These are phyloP conservation scores for Fraxinus albicans DNA, from an alignment of 305 asterid species.

Conservation along the genomic window DNA sequence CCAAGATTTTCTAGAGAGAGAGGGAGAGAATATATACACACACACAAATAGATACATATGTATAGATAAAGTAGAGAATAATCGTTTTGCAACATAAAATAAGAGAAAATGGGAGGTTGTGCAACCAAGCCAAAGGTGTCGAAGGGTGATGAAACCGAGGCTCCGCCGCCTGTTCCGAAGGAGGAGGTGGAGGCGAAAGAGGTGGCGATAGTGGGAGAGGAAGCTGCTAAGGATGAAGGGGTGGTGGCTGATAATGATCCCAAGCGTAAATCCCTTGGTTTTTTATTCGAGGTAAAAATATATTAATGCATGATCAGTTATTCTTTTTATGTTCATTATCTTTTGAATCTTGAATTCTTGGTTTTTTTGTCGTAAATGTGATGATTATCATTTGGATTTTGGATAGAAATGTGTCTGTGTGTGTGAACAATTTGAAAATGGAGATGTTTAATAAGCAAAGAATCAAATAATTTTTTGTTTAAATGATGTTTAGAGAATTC, in stretches of 20 bases:
- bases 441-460: no score
- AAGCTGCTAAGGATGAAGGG: no score
- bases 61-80: background rate
- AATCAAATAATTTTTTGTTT: no score
- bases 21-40: no score
- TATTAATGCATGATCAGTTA: background rate
- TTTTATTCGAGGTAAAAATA: background rate
- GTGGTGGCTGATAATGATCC: background rate
- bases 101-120: background rate
- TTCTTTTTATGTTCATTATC: background rate
- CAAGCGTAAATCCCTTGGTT: background rate
- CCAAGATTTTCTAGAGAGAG: background rate
- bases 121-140: background rate
- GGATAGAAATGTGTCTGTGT: background rate
- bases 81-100: background rate
- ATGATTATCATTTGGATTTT: background rate
- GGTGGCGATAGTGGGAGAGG: background rate
- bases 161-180: background rate
- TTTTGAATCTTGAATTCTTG: background rate
- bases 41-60: no score
- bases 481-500: background rate
- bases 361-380: no score
- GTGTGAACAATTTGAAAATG: no score
- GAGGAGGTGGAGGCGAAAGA: background rate
- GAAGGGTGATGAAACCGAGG: background rate